phyloP scores from a whole-genome alignment of 116 monocot species.

The Dioscorea cayenensis region DNA sequence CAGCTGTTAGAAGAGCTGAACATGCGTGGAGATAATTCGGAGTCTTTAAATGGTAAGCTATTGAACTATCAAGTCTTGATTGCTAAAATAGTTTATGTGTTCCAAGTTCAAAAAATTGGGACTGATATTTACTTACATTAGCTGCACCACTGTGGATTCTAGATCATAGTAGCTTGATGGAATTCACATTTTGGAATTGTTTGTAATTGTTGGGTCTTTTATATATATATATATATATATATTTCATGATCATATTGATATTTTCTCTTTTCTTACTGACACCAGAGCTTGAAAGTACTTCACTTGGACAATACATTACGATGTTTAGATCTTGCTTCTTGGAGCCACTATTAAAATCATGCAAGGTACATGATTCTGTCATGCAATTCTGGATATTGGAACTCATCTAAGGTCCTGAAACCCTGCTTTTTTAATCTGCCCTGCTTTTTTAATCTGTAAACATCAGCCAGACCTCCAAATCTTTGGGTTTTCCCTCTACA shows the following conservation, averaged over 20 bases:
- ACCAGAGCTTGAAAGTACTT: conserved; percentile 70
- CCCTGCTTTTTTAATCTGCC: too few relatives aligned
- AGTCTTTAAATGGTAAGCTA: conserved; percentile 37
- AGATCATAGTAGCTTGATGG: background rate
- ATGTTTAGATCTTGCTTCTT: conserved; percentile 84
- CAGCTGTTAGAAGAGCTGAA: conserved; percentile 91
- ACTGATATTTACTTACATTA: background rate
- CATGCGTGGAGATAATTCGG: conserved; percentile 18
- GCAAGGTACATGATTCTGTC: conserved; percentile 45
- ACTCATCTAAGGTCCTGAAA: background rate
- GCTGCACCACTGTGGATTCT: background rate
- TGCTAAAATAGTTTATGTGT: background rate
- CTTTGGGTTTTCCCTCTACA: background rate
- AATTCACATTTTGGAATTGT: background rate
- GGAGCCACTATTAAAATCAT: conserved; percentile 71
- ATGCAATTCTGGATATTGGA: background rate
- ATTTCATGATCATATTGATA: background rate
- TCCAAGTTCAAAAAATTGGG: background rate
- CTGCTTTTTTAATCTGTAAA: background rate
- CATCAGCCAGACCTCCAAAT: background rate
- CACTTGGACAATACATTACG: conserved; percentile 58
- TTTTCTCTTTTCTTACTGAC: background rate
- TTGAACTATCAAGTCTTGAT: background rate
- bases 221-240: background rate
- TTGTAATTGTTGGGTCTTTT: background rate